Evolutionary conservation across 208 protist genomes (phyloP).

Genomic region (Porcisia hertigi): DNA sequence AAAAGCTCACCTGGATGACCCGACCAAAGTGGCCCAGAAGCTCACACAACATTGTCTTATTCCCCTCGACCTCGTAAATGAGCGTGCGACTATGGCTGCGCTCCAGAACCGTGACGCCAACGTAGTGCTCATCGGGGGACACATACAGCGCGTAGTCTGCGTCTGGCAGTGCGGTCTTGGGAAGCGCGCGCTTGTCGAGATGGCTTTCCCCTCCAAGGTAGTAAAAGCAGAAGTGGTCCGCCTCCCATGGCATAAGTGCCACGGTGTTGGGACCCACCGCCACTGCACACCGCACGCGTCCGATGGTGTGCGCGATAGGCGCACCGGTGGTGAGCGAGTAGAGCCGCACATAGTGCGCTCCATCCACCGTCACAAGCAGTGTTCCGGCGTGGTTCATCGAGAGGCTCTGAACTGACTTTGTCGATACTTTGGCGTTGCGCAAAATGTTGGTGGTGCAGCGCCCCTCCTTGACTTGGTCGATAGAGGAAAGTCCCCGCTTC

Average conservation of each 20-base stretch:
- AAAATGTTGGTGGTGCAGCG: constrained; percentile 56
- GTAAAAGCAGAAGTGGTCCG: constrained; percentile 23
- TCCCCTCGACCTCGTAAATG: constrained; percentile 36
- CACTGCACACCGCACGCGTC: constrained; percentile 29
- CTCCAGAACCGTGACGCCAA: constrained; percentile 31
- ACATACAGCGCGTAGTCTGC: constrained; percentile 27
- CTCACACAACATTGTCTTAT: constrained; percentile 38
- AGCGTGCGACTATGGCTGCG: constrained; percentile 32
- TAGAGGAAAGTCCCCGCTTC: constrained; percentile 48
- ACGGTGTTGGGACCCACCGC: constrained; percentile 42
- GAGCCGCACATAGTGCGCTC: constrained; percentile 26
- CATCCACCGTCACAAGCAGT: constrained; percentile 33
- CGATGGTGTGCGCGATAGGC: constrained; percentile 29
- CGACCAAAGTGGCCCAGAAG: constrained; percentile 52
- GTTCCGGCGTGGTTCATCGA: constrained; percentile 38
- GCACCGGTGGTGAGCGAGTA: constrained; percentile 44
- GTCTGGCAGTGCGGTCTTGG: constrained; percentile 31
- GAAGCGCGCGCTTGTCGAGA: constrained; percentile 25
- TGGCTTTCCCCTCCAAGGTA: constrained; percentile 13
- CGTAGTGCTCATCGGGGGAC: constrained; percentile 30
- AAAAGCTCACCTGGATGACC: constrained; percentile 46
- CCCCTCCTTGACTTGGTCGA: constrained; percentile 52
- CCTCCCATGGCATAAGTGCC: constrained; percentile 27
- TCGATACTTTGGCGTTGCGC: constrained; percentile 64
- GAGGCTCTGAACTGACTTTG: constrained; percentile 36